Percentiles rank a stretch among this genome's conserved stretches.
phyloP scores from a whole-genome alignment of 441 rosid species.

The Pelargonium australe region DNA sequence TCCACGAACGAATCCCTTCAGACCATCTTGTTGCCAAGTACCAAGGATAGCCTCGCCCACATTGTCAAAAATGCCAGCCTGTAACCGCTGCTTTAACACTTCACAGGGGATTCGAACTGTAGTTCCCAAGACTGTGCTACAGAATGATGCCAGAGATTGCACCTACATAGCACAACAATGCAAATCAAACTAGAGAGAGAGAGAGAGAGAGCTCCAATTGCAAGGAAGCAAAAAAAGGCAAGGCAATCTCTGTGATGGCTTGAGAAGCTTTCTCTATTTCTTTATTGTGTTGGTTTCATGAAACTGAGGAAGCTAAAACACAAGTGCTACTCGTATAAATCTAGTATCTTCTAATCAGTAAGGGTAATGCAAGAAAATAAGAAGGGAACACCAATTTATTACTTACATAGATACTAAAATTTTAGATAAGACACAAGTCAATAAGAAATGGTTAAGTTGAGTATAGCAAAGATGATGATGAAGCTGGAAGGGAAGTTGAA shows the following conservation, averaged over 20 bases:
- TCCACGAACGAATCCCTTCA: constrained; percentile 91
- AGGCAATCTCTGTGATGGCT: background rate
- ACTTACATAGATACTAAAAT: too few relatives aligned
- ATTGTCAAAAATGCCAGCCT: constrained; percentile 82
- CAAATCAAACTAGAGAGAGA: constrained; percentile 3
- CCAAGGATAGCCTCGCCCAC: constrained; percentile 87
- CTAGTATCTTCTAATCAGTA: too few relatives aligned
- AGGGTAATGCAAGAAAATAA: background rate
- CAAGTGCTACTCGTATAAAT: too few relatives aligned
- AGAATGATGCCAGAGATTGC: constrained; percentile 88
- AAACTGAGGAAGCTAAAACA: too few relatives aligned
- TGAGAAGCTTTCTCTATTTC: background rate
- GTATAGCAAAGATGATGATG: background rate
- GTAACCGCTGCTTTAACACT: constrained; percentile 91
- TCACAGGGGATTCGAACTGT: constrained; percentile 94
- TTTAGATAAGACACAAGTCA: background rate
- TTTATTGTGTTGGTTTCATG: background rate
- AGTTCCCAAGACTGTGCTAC: constrained; percentile 89
- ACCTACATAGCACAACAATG: constrained; percentile 44
- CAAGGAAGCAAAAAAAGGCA: too few relatives aligned
- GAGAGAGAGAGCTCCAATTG: background rate
- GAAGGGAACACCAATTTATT: background rate
- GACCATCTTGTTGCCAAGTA: constrained; percentile 93
- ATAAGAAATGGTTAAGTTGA: background rate
- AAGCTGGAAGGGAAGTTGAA: background rate